A percentile compares a stretch with the other conserved stretches of the same genome.
Evolutionary conservation across 2,329 filamentous ascomycete genomes (phyloP).

Genomic region (Talaromyces islandicus): DNA sequence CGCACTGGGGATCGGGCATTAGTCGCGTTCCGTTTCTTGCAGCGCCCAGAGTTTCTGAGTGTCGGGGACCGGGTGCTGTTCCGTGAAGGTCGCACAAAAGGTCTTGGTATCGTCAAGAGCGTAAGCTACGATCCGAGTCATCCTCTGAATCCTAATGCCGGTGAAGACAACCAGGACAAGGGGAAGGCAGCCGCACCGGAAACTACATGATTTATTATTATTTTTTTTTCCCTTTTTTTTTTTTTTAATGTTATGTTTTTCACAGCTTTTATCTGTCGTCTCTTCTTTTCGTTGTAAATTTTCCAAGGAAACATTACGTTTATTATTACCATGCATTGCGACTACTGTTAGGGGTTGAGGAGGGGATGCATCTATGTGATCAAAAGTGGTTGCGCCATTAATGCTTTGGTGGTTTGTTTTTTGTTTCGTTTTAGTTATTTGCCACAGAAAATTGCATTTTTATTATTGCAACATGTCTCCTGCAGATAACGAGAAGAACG

Average conservation of each 20-base stretch:
- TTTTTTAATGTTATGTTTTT: background rate
- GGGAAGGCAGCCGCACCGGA: conserved; percentile 8
- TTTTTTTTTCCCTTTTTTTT: background rate
- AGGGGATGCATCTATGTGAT: background rate
- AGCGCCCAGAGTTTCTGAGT: conserved; percentile 84
- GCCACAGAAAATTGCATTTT: background rate
- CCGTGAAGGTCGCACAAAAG: conserved; percentile 90
- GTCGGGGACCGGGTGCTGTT: conserved; percentile 88
- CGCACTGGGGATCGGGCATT: conserved; percentile 89
- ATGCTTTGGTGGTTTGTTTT: background rate
- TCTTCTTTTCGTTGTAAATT: background rate
- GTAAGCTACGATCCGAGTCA: conserved; percentile 73
- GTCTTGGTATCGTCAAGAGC: conserved; percentile 86
- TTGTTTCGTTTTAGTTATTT: background rate
- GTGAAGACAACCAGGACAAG: conserved; percentile 17
- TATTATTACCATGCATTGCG: background rate
- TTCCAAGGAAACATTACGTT: background rate
- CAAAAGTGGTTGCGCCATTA: background rate
- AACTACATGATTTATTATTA: background rate
- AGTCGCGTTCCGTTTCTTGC: conserved; percentile 91
- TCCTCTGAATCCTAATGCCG: conserved; percentile 38
- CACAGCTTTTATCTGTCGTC: background rate
- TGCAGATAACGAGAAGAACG: background rate
- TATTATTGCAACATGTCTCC: background rate
- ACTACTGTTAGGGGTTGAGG: background rate